These are phyloP conservation scores for Trypanosoma vivax DNA, from an alignment of 208 protist genomes.

Conservation along the genomic window DNA sequence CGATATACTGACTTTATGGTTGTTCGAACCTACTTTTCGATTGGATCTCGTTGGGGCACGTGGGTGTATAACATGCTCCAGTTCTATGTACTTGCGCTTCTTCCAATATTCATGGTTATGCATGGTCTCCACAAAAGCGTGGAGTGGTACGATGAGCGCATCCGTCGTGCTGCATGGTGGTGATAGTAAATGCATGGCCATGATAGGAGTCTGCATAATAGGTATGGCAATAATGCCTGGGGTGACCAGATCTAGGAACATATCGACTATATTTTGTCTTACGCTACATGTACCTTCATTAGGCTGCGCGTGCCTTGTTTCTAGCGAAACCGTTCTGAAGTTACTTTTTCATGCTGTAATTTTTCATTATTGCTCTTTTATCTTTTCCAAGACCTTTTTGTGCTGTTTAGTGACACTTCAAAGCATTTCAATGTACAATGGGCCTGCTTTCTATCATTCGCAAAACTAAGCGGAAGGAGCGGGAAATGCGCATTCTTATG, in stretches of 20 bases:
- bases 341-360: too few species aligned
- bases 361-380: too few species aligned
- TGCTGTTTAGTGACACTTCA: neutral
- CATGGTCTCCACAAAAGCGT: conserved; percentile 74
- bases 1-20: conserved; percentile 87
- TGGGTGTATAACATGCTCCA: conserved; percentile 88
- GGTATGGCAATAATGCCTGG: too few species aligned
- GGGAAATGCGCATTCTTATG: conserved; percentile 98
- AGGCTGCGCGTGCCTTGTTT: neutral
- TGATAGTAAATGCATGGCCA: too few species aligned
- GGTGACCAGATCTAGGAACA: too few species aligned
- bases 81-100: conserved; percentile 80
- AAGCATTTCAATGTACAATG: conserved; percentile 68
- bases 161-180: conserved; percentile 84
- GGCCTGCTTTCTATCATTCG: conserved; percentile 97
- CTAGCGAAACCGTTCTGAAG: too few species aligned
- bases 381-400: conserved; percentile 9
- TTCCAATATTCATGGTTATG: conserved; percentile 80
- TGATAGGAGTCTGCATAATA: too few species aligned
- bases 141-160: conserved; percentile 81
- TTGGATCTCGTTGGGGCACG: conserved; percentile 81
- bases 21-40: conserved; percentile 85
- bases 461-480: conserved; percentile 98
- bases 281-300: neutral
- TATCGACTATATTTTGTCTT: too few species aligned